phyloP scores from a whole-genome alignment of 176 grass and related monocot genomes.

The Poa pratensis region DNA sequence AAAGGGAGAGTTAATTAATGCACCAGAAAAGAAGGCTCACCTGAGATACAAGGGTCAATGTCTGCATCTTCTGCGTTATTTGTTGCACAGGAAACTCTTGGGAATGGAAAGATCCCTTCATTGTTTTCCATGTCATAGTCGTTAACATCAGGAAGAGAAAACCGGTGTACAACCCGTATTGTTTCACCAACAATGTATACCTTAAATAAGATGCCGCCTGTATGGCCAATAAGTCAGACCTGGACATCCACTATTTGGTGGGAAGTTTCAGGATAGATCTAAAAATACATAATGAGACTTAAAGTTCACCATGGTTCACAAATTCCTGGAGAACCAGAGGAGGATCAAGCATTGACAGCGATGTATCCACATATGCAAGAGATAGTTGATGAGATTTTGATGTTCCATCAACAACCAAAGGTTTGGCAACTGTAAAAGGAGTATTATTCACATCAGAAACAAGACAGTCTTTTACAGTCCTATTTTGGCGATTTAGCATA shows the following conservation, averaged over 20 bases:
- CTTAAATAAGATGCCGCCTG: constrained; percentile 92
- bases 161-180: constrained; percentile 72
- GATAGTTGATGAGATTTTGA: constrained; percentile 85
- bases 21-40: constrained; percentile 44
- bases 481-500: not conserved
- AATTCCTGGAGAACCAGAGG: constrained; percentile 97
- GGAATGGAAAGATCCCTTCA: constrained; percentile 76
- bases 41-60: constrained; percentile 78
- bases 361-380: constrained; percentile 73
- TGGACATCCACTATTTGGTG: constrained; percentile 10
- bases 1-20: not conserved
- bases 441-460: constrained; percentile 25
- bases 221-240: constrained; percentile 5
- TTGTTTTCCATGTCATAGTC: constrained; percentile 59
- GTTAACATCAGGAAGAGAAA: constrained; percentile 88
- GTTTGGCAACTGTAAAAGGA: constrained; percentile 80
- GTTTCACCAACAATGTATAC: constrained; percentile 90
- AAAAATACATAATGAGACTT: not conserved
- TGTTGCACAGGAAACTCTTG: constrained; percentile 95
- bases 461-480: not conserved
- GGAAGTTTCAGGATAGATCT: constrained; percentile 4
- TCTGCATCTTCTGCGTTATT: constrained; percentile 78
- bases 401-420: constrained; percentile 91
- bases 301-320: constrained; percentile 80
- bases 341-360: constrained; percentile 81